Percentiles rank a stretch among this genome's conserved stretches.
Evolutionary conservation across 2,329 filamentous ascomycete species (phyloP).

Genomic region (Kalaharituber pfeilii): DNA sequence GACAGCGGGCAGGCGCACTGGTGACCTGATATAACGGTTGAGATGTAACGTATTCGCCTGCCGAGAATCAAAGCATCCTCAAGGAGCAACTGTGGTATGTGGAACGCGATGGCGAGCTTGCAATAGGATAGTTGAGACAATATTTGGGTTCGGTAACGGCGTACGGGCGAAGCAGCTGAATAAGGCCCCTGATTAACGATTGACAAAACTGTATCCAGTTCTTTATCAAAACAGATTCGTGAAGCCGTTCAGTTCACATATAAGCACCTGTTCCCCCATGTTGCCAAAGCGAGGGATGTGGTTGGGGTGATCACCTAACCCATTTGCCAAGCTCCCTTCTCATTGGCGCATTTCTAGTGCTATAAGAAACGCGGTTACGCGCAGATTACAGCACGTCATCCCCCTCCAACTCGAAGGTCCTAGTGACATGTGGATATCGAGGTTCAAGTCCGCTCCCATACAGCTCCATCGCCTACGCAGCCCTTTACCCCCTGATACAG

Average conservation of each 20-base stretch:
- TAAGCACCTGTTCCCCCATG: background rate
- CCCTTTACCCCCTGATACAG: no score
- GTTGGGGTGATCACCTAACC: constrained; percentile 1
- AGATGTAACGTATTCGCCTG: no score
- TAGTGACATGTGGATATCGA: background rate
- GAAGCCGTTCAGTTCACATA: constrained; percentile 1
- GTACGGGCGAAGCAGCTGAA: no score
- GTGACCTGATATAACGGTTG: no score
- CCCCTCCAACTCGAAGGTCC: background rate
- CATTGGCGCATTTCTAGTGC: background rate
- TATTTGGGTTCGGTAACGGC: no score
- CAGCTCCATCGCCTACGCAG: background rate
- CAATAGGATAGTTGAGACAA: no score
- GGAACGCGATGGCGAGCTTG: no score
- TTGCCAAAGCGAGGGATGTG: background rate
- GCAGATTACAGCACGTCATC: background rate
- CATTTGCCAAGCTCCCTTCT: background rate
- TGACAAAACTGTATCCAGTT: no score
- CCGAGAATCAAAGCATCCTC: no score
- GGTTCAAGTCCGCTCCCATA: background rate
- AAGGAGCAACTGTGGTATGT: no score
- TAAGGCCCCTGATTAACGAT: no score
- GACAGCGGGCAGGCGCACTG: no score
- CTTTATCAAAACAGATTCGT: background rate
- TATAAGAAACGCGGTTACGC: background rate